Evolutionary conservation across 768 basidiomycete genomes (phyloP), one percentile per base, ranked within the genome.

Genomic region (Phylloporus sp.): DNA sequence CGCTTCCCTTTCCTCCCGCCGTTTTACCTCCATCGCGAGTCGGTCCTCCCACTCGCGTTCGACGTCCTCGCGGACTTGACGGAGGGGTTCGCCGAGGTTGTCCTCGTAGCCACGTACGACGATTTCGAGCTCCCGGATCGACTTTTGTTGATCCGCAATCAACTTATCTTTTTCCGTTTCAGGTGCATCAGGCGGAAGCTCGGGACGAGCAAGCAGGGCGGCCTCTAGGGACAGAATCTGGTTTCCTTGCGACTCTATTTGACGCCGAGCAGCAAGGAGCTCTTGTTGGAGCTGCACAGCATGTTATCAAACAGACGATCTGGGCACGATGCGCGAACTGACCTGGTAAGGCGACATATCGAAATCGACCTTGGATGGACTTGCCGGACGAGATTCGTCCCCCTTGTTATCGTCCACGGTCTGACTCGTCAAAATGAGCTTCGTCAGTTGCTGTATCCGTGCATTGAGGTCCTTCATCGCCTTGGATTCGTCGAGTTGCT

Each of bases 321-420:
- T 26, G 35, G 15, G 36, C 3, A 13, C n/a, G 13, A 28, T 5
- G 11, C 9, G 21, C 17, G 3, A 10, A 55, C 63, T 24, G 37
- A 86, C 85, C 71, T 91, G 84, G 52, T 90, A 90, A 3, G 89
- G 86, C 1, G 87, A 80, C 80, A 88, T 81, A 60, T 92, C 88
- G 56, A 91, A 94, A 63, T 94, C 89, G 26, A 96, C 71, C 70
- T 94, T 95, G 44, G 78, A 77, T 0, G 93, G 93, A 65, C 90
- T 93, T 6, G 73, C 74, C 1, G 92, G 86, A 15, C 87, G 73
- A 21, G 86, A 84, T 42, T 86, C 84, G 45, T 80, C 81, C 38
- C 79, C 81, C 51, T 74, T 79, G 41, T 55, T 70, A 48, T 86
- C 83, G 53, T 83, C 85, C 24, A 95, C 82, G 2, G 80, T 87